Evolutionary conservation across 2,329 filamentous ascomycete species (phyloP), one percentile per base, ranked within the genome.

Genomic region (Epicoccum nigrum): DNA sequence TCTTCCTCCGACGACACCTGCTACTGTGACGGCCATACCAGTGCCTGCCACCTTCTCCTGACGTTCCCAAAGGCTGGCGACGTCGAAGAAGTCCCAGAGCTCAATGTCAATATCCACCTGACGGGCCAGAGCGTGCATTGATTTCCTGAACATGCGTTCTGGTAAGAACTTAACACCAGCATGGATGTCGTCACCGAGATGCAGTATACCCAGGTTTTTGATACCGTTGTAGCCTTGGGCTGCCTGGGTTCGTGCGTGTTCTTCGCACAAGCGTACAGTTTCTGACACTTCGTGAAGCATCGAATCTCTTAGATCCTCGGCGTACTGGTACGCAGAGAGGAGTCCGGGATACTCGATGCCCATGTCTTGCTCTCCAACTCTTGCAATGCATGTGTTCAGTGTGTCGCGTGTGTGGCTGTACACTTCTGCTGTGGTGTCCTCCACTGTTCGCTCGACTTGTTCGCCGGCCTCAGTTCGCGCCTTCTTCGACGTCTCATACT

Each of bases 41-140:
- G 92, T 95, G 31, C 93, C 91, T 5, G 93, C 92, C 48, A 95
- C 82, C 80, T 97, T 99, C 75, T 99, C 94, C 71, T 97, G 93
- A 45, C 86, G 83, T 67, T 97, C 91, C 77, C 96, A 82, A 5
- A 97, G 76, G 9, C 86, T 89, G 15, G 86, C 82, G 72, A 92
- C 81, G 73, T 99, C 94, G 65, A 99, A 90, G 79, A 99, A 97
- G 76, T 99, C 94, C 83, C 83, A 89, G 0, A 96, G 64, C 68
- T 99, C 92, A 4, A 94, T 89, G 45, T 94, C 86, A 16, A 96
- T 86, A 54, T 97, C 86, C 13, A 97, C 86, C 68, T 96, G 87
- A 58, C 91, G 86, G 5, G 90, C 92, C 32, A 96, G 78, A 2
- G 86, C 84, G 71, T 99, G 90, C 53, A 86, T 84, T 66, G 88